phyloP scores from a whole-genome alignment of 352 stramenopile species.

The Porosira glacialis region DNA sequence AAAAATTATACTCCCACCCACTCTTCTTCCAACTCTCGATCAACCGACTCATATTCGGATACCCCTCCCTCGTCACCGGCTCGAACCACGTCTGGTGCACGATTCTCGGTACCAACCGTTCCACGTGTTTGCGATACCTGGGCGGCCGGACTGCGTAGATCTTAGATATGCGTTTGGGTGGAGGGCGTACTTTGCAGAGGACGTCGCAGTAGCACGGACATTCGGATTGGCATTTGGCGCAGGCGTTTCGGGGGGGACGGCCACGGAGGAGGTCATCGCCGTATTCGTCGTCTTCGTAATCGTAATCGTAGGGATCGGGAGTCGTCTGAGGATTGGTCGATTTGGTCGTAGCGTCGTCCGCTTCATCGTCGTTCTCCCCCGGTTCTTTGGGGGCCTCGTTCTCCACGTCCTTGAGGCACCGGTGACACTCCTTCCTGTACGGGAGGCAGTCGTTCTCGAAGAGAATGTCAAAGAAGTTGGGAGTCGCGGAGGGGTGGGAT shows the following conservation, averaged over 20 bases:
- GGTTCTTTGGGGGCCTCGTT: conserved; percentile 16
- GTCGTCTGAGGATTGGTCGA: no score
- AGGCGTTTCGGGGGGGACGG: no score
- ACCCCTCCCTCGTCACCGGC: conserved; percentile 67
- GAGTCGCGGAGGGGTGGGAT: conserved; percentile 34
- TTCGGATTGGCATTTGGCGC: conserved; percentile 53
- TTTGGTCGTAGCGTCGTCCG: no score
- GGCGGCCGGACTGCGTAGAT: conserved; percentile 55
- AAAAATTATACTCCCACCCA: conserved; percentile 80
- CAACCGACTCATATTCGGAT: conserved; percentile 79
- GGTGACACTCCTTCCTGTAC: conserved; percentile 51
- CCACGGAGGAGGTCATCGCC: no score
- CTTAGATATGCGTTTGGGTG: conserved; percentile 59
- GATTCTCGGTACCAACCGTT: conserved; percentile 71
- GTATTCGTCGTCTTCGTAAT: no score
- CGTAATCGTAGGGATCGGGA: no score
- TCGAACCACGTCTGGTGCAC: conserved; percentile 82
- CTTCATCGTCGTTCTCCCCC: no score
- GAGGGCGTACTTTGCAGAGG: conserved; percentile 61
- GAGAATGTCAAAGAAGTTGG: conserved; percentile 75
- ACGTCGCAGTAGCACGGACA: conserved; percentile 76
- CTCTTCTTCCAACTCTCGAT: conserved; percentile 77
- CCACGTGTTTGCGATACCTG: conserved; percentile 51
- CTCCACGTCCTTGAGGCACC: conserved; percentile 37
- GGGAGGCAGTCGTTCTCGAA: conserved; percentile 75